phyloP scores from a whole-genome alignment of 495 filamentous ascomycete genomes.

The Podospora pseudoanserina region DNA sequence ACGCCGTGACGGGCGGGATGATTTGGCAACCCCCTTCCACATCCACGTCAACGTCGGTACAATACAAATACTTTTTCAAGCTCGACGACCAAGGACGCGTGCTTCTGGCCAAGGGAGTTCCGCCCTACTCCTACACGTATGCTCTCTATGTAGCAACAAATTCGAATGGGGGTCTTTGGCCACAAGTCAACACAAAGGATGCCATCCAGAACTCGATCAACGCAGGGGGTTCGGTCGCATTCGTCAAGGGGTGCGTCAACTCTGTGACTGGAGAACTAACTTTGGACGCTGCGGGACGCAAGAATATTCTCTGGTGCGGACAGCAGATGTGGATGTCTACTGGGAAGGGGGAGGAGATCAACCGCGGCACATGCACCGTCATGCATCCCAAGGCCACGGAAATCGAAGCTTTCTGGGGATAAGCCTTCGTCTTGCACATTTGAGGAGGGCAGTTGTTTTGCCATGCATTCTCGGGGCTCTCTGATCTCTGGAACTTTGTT shows the following conservation, averaged over 20 bases:
- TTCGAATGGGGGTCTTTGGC: background rate
- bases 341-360: conserved; percentile 9
- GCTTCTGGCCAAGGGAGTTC: conserved; percentile 11
- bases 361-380: conserved; percentile 1
- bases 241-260: conserved; percentile 17
- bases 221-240: background rate
- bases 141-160: conserved; percentile 12
- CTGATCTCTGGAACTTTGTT: too few species aligned
- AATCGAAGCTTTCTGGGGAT: too few species aligned
- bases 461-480: too few species aligned
- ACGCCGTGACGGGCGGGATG: background rate
- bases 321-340: conserved; percentile 8
- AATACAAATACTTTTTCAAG: conserved; percentile 11
- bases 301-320: conserved; percentile 11
- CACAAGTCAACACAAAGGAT: conserved; percentile 9
- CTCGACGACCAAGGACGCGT: conserved; percentile 13
- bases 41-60: background rate
- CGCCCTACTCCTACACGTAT: conserved; percentile 14
- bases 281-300: conserved; percentile 10
- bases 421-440: too few species aligned
- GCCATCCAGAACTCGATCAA: background rate
- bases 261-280: conserved; percentile 13
- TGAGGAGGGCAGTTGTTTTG: too few species aligned
- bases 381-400: conserved; percentile 4
- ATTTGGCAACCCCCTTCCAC: background rate